A percentile compares a stretch with the other conserved stretches of the same genome.
These are phyloP conservation scores for Acacia pycnantha DNA, from an alignment of 331 rosid species.

Conservation along the genomic window DNA sequence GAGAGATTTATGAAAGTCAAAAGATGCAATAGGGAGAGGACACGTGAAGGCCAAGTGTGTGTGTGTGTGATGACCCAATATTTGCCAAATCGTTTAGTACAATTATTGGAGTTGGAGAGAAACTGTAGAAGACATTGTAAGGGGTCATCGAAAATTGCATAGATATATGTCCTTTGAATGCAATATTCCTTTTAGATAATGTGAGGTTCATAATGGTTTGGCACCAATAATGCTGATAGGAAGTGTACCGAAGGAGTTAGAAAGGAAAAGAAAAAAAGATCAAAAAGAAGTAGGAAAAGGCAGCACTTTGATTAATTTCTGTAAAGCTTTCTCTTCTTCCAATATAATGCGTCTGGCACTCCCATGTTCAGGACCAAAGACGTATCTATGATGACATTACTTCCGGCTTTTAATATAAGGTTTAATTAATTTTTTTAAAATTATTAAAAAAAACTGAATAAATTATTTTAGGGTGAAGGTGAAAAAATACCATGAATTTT, in stretches of 20 bases:
- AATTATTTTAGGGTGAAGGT: not conserved
- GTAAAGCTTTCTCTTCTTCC: conserved; percentile 24
- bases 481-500: too few relatives aligned
- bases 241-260: not conserved
- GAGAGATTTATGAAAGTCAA: not conserved
- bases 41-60: not conserved
- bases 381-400: not conserved
- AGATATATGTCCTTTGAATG: not conserved
- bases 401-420: too few relatives aligned
- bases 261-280: not conserved
- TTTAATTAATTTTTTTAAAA: too few relatives aligned
- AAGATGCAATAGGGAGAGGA: not conserved
- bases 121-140: not conserved
- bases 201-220: not conserved
- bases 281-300: not conserved
- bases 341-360: conserved; percentile 23
- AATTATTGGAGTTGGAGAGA: not conserved
- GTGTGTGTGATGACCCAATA: not conserved
- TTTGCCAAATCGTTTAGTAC: too few relatives aligned
- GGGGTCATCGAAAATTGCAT: not conserved
- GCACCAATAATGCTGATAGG: too few relatives aligned
- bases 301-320: not conserved
- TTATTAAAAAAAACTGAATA: too few relatives aligned
- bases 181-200: not conserved
- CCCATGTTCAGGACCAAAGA: not conserved